Conservation (phyloP, 495 filamentous ascomycete genomes). For the Elasticomyces elasticus region DNA sequence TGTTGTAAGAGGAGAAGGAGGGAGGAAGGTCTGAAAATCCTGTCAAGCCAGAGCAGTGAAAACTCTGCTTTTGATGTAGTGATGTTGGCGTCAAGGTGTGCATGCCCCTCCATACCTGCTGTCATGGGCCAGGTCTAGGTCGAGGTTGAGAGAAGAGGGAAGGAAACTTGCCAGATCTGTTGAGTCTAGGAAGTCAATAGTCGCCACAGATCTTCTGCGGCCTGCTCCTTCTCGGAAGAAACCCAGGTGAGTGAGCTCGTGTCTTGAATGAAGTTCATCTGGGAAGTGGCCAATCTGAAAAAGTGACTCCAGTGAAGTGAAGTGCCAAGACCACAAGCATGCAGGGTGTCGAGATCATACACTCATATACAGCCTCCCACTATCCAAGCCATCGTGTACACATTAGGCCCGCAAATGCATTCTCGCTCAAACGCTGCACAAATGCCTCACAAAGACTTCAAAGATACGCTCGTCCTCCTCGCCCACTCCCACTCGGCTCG, state of each 20-base stretch:
- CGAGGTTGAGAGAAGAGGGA: no score
- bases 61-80: neutral
- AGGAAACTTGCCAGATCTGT: no score
- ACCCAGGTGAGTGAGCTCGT: no score
- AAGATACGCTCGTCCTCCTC: conserved; percentile 14
- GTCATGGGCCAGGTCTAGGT: no score
- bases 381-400: neutral
- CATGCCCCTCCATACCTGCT: neutral
- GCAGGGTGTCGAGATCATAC: neutral
- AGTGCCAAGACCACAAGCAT: no score
- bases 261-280: no score
- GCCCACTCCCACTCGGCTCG: conserved; percentile 14
- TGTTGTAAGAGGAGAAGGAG: neutral
- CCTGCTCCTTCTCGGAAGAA: no score
- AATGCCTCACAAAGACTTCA: neutral
- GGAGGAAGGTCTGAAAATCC: neutral
- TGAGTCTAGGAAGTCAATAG: neutral
- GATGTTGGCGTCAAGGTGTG: neutral
- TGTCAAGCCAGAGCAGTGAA: neutral
- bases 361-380: neutral
- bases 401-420: neutral
- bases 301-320: no score
- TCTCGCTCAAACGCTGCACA: conserved; percentile 1
- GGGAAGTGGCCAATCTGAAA: no score
- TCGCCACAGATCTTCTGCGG: neutral